phyloP scores from a whole-genome alignment of 192 early-diverging fungal species.

The Umbelopsis isabellina region DNA sequence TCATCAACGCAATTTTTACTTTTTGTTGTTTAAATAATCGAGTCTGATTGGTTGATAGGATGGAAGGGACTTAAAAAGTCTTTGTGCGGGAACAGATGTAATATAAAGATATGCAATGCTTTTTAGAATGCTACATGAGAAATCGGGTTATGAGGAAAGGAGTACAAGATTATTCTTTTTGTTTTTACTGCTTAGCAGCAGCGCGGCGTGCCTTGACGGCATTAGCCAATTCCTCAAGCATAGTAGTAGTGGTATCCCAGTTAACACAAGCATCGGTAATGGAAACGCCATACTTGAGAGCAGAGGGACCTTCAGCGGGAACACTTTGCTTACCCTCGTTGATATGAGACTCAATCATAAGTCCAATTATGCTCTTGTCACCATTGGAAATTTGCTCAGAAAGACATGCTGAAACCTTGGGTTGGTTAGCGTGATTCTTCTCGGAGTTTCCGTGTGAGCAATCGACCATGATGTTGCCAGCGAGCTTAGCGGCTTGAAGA shows the following conservation, averaged over 20 bases:
- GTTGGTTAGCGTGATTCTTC: conserved; percentile 91
- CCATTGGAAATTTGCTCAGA: conserved; percentile 75
- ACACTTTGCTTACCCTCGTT: conserved; percentile 88
- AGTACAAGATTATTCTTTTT: not conserved
- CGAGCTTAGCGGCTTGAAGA: conserved; percentile 65
- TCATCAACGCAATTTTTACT: no score
- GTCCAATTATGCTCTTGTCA: conserved; percentile 70
- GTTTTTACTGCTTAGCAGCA: not conserved
- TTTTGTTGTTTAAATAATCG: no score
- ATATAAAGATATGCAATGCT: no score
- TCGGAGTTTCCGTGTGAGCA: conserved; percentile 92
- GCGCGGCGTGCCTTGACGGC: conserved; percentile 72
- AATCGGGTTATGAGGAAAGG: not conserved
- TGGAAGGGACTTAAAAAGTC: no score
- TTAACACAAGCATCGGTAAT: conserved; percentile 95
- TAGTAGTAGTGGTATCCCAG: conserved; percentile 80
- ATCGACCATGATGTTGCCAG: conserved; percentile 88
- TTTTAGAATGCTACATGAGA: not conserved
- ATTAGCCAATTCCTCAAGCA: conserved; percentile 77
- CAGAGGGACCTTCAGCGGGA: conserved; percentile 63
- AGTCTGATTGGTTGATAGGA: no score
- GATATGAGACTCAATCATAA: conserved; percentile 96
- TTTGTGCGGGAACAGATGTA: no score
- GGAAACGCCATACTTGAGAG: conserved; percentile 83
- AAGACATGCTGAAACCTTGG: conserved; percentile 69